Conservation (phyloP, 2,329 filamentous ascomycete species). For the Thielaviopsis musarum region DNA sequence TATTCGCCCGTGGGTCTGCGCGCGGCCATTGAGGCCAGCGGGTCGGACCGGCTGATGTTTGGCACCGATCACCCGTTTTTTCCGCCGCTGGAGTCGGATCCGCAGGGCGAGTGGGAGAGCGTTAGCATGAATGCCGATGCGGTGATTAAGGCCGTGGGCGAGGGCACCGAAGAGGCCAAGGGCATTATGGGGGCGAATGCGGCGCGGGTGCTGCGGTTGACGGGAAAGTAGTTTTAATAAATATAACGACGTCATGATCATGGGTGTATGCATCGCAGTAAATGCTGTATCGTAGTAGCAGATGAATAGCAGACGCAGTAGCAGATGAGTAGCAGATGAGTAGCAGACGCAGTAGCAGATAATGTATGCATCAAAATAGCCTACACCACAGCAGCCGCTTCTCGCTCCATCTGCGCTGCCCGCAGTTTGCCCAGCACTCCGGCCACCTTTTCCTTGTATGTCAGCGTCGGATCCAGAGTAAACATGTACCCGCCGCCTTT, state of each 20-base stretch:
- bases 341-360: too few relatives aligned
- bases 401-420: constrained; percentile 22
- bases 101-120: constrained; percentile 52
- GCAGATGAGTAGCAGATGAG: too few relatives aligned
- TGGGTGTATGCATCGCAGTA: too few relatives aligned
- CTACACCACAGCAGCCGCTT: constrained; percentile 12
- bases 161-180: constrained; percentile 27
- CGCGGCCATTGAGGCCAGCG: constrained; percentile 51
- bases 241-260: not conserved
- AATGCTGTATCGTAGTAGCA: too few relatives aligned
- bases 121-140: constrained; percentile 37
- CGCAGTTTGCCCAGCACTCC: constrained; percentile 21
- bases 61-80: constrained; percentile 77
- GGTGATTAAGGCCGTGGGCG: constrained; percentile 33
- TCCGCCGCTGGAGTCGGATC: constrained; percentile 49
- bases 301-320: too few relatives aligned
- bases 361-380: too few relatives aligned
- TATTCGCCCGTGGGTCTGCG: constrained; percentile 60
- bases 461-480: constrained; percentile 11
- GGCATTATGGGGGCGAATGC: constrained; percentile 45
- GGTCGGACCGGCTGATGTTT: constrained; percentile 57
- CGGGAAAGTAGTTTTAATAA: constrained; percentile 5
- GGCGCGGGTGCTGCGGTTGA: constrained; percentile 28
- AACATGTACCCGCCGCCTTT: constrained; percentile 11
- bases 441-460: constrained; percentile 13